Conservation (phyloP, 805 yeast species). For the Cyberlindnera japonica region DNA sequence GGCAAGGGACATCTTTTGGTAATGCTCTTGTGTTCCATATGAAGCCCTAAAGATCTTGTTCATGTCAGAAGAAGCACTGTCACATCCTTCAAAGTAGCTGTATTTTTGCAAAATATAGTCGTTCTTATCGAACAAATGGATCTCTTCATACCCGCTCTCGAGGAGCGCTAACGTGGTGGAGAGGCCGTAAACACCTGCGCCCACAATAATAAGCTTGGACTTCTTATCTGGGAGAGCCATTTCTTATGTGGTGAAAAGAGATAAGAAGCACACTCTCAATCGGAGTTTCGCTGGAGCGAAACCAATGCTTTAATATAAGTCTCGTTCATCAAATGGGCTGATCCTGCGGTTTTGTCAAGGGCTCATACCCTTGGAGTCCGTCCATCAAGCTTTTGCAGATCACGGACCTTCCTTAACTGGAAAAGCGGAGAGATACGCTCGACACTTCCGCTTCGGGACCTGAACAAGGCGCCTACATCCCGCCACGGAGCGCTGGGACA, state of each 20-base stretch:
- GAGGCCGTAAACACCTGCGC: constrained; percentile 55
- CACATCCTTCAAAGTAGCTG: constrained; percentile 35
- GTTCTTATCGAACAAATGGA: constrained; percentile 36
- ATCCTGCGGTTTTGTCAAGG: too few species aligned
- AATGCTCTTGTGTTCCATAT: constrained; percentile 36
- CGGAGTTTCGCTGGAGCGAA: too few species aligned
- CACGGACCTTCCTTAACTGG: too few species aligned
- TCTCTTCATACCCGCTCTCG: constrained; percentile 32
- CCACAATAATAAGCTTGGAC: constrained; percentile 38
- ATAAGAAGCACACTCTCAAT: too few species aligned
- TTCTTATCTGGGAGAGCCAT: constrained; percentile 5
- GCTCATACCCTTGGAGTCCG: too few species aligned
- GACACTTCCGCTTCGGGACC: background rate
- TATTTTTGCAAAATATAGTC: constrained; percentile 30
- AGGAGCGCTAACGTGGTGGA: constrained; percentile 45
- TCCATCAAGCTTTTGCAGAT: too few species aligned
- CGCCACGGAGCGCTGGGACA: too few species aligned
- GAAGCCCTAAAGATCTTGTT: constrained; percentile 38
- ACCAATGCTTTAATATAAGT: too few species aligned
- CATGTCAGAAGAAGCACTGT: constrained; percentile 38
- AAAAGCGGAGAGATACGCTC: background rate
- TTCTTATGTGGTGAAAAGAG: too few species aligned
- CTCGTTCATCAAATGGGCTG: too few species aligned
- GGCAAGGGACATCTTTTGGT: constrained; percentile 25
- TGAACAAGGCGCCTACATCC: background rate